A percentile compares a stretch with the other conserved stretches of the same genome.
Evolutionary conservation across 495 filamentous ascomycete species (phyloP).

Genomic region (Aspergillus hancockii): DNA sequence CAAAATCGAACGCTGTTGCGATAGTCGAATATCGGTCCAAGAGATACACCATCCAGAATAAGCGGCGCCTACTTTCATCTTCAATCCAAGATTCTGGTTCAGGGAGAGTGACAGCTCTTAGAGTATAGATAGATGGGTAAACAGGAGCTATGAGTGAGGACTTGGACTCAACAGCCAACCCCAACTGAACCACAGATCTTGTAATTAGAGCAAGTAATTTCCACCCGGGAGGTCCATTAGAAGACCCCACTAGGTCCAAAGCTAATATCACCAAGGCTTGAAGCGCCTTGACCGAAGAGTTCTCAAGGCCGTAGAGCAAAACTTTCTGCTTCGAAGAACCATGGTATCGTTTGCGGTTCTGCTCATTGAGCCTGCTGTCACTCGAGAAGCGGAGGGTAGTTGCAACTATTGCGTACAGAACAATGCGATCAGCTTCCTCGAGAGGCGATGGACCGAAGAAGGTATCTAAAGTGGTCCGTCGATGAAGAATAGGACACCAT

Average conservation of each 20-base stretch:
- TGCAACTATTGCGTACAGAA: constrained; percentile 84
- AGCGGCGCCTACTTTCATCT: constrained; percentile 75
- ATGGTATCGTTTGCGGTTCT: constrained; percentile 70
- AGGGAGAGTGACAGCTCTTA: constrained; percentile 77
- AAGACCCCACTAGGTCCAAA: constrained; percentile 73
- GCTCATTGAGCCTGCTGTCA: constrained; percentile 69
- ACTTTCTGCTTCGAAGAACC: constrained; percentile 82
- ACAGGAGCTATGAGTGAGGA: constrained; percentile 71
- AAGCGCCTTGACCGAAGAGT: constrained; percentile 82
- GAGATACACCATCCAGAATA: constrained; percentile 94
- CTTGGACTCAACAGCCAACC: constrained; percentile 75
- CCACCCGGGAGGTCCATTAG: constrained; percentile 85
- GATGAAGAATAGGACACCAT: constrained; percentile 87
- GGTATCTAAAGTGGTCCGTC: constrained; percentile 73
- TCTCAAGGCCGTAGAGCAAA: constrained; percentile 79
- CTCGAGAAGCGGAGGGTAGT: constrained; percentile 81
- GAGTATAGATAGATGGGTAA: constrained; percentile 81
- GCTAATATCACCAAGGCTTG: constrained; percentile 84
- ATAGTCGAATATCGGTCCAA: constrained; percentile 87
- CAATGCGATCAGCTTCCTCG: constrained; percentile 77
- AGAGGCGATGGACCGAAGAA: constrained; percentile 76
- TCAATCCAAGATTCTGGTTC: constrained; percentile 85
- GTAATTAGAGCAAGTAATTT: constrained; percentile 86
- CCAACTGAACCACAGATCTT: constrained; percentile 80
- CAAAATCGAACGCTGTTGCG: constrained; percentile 87